Conservation (phyloP, 148 eudicot species). For the Vaccinium darrowii region DNA sequence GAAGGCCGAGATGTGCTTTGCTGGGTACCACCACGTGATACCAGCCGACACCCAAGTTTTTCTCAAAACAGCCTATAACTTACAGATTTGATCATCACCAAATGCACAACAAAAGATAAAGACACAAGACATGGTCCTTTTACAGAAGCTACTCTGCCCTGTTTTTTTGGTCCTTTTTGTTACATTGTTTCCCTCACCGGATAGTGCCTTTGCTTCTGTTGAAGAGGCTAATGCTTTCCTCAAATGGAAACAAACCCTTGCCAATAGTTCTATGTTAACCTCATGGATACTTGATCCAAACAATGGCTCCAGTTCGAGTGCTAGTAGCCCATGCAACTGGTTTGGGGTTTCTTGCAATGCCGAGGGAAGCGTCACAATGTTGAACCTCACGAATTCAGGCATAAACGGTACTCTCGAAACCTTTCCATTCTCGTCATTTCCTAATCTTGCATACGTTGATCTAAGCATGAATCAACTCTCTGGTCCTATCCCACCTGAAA, state of each 20-base stretch:
- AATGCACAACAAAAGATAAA: not conserved
- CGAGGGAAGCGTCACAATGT: conserved; percentile 23
- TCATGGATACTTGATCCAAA: conserved; percentile 32
- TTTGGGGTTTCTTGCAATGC: conserved; percentile 39
- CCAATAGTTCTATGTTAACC: conserved; percentile 26
- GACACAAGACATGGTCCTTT: not conserved
- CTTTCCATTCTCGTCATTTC: conserved; percentile 35
- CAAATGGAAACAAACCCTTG: conserved; percentile 33
- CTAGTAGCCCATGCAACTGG: conserved; percentile 36
- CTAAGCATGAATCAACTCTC: conserved; percentile 38
- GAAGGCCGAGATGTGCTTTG: too few relatives aligned
- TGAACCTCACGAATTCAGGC: conserved; percentile 38
- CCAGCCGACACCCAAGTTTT: not conserved
- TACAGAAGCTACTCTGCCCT: not conserved
- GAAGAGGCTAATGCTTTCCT: conserved; percentile 39
- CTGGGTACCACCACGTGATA: too few relatives aligned
- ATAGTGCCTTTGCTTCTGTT: conserved; percentile 12
- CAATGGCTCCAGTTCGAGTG: conserved; percentile 11
- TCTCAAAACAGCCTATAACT: not conserved
- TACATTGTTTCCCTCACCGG: not conserved
- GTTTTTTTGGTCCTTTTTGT: not conserved
- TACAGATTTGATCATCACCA: not conserved
- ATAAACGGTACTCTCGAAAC: not conserved
- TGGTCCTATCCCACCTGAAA: conserved; percentile 18
- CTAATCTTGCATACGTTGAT: conserved; percentile 33